Evolutionary conservation across 768 basidiomycete species (phyloP).

Genomic region (Termitomyces sp.): DNA sequence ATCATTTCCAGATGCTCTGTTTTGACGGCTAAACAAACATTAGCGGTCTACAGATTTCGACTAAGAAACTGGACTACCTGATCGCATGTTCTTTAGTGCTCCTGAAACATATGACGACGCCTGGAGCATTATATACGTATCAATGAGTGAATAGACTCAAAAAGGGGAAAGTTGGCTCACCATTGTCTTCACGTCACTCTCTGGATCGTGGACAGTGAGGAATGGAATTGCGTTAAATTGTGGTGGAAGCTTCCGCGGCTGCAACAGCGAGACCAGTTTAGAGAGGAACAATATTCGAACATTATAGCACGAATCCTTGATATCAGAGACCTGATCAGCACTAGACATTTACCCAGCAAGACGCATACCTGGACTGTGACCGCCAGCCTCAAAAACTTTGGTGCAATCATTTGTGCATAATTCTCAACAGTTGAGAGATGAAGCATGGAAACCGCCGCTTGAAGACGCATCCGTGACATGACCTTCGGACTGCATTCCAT

Average conservation of each 20-base stretch:
- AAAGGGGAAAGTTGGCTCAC: slow-evolving; percentile 39
- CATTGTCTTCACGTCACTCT: slow-evolving; percentile 67
- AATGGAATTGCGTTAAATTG: slow-evolving; percentile 85
- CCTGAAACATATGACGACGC: slow-evolving; percentile 54
- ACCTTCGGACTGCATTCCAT: slow-evolving; percentile 46
- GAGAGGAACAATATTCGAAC: slow-evolving; percentile 77
- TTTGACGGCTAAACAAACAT: slow-evolving; percentile 37
- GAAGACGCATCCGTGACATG: slow-evolving; percentile 76
- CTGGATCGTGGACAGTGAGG: slow-evolving; percentile 89
- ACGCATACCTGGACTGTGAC: slow-evolving; percentile 69
- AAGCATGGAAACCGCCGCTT: slow-evolving; percentile 76
- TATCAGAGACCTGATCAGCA: background rate
- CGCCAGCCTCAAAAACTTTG: slow-evolving; percentile 66
- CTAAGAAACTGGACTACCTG: slow-evolving; percentile 30
- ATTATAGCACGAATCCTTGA: slow-evolving; percentile 83
- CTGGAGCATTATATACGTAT: slow-evolving; percentile 23
- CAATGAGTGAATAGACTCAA: background rate
- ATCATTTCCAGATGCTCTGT: slow-evolving; percentile 75
- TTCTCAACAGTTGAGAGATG: slow-evolving; percentile 63
- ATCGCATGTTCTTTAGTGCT: slow-evolving; percentile 41
- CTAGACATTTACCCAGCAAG: background rate
- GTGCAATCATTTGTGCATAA: slow-evolving; percentile 55
- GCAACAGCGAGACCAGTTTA: slow-evolving; percentile 68
- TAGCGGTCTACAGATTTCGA: background rate
- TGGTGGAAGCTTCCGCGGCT: slow-evolving; percentile 58